phyloP scores from a whole-genome alignment of 305 asterid species.

The Euphrasia arctica region DNA sequence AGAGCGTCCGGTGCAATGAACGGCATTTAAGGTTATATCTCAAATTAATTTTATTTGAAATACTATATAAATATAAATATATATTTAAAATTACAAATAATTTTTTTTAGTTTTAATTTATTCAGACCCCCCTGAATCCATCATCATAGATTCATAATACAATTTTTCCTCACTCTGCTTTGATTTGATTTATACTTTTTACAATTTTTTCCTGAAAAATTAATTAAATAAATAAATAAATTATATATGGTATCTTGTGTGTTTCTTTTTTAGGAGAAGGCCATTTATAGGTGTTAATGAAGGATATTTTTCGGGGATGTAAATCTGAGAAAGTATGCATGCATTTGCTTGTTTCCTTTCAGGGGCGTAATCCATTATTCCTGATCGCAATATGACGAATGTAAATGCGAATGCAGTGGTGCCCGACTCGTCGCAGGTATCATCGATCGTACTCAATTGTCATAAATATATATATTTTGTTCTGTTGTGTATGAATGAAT shows the following conservation, averaged over 20 bases:
- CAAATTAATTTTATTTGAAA: too few relatives aligned
- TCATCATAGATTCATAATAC: too few relatives aligned
- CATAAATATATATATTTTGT: background rate
- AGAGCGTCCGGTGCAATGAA: too few relatives aligned
- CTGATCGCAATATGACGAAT: constrained; percentile 47
- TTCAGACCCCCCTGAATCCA: too few relatives aligned
- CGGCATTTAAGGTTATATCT: too few relatives aligned
- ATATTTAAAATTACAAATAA: too few relatives aligned
- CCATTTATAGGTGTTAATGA: background rate
- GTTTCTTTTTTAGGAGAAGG: constrained; percentile 19
- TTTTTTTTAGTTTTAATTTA: too few relatives aligned
- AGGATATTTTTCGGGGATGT: constrained; percentile 16
- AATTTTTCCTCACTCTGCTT: background rate
- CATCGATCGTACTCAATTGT: background rate
- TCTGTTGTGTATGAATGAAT: background rate
- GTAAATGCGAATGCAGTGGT: constrained; percentile 28
- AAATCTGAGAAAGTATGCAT: constrained; percentile 31
- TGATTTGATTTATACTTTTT: too few relatives aligned
- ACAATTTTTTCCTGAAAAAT: too few relatives aligned
- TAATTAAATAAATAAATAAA: too few relatives aligned
- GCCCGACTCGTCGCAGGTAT: constrained; percentile 54
- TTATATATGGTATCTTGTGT: background rate
- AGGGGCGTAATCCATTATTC: constrained; percentile 32
- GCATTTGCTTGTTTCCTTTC: constrained; percentile 38
- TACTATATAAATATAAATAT: too few relatives aligned